Evolutionary conservation across 306 rosid species (phyloP), one percentile per base, ranked within the genome.

Genomic region (Cajanus cajan): DNA sequence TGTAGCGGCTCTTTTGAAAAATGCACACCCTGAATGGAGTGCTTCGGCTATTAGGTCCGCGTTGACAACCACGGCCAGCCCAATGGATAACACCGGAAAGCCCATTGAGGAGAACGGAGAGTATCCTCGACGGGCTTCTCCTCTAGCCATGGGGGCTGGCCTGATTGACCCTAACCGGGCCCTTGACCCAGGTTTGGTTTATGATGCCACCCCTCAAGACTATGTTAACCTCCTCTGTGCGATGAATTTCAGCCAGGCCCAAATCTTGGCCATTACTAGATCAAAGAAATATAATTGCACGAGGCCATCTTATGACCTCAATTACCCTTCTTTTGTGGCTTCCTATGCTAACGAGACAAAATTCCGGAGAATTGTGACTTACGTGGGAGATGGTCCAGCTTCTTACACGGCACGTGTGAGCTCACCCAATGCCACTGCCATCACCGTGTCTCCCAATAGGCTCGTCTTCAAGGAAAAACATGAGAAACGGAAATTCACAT

Each of bases 311-410:
- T 28, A 24, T 45, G 74, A 61, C 43, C 41, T 61, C 22, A 61
- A 61, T 7, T 61, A 61, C 14, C 68, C 68, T 16, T 61, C 68
- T 33, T 61, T 61, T 40, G 43, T 61, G 43, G 68, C 68, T 31
- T 61, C 31, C 8, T 28, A 25, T 28, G 43, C 0, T 1, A 31
- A 69, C 4, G 8, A 25, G 59, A 31, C 6, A 7, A 61, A 61
- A 33, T 61, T 61, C 43, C 41, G 43, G 22, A 31, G 68, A 33
- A 61, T 0, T 33, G 68, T 61, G 41, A 61, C 68, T 8, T 33
- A 61, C 68, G 59, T 47, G 45, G 74, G 74, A 47, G 74, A 69
- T 28, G 59, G 59, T 69, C 41, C 41, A 1, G 74, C 74, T 25
- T 2, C 21, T 68, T 68, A 68, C 41, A 68, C 1, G 0, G 74